These are phyloP conservation scores for Gaultheria prostrata DNA, from an alignment of 148 eudicot genomes.

Conservation along the genomic window DNA sequence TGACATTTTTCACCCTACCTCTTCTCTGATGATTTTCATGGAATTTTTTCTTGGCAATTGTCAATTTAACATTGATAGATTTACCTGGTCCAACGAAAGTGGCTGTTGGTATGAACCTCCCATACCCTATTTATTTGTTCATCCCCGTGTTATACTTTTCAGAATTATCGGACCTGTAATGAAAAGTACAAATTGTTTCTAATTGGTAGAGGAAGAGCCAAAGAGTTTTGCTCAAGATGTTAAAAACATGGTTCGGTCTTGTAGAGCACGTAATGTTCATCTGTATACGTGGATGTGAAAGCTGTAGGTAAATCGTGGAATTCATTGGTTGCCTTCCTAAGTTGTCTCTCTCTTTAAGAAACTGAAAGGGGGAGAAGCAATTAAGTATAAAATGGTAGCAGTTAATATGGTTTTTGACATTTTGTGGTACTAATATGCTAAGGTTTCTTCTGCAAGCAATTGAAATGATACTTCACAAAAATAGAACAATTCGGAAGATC, in stretches of 20 bases:
- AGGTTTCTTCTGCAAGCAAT: neutral
- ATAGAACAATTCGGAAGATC: neutral
- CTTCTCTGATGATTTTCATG: slow-evolving; percentile 10
- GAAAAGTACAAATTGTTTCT: slow-evolving; percentile 12
- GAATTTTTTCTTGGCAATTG: slow-evolving; percentile 41
- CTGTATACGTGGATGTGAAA: neutral
- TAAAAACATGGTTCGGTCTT: slow-evolving; percentile 68
- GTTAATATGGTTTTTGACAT: neutral
- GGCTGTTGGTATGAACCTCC: slow-evolving; percentile 49
- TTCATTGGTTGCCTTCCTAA: neutral
- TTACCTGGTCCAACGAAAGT: slow-evolving; percentile 71
- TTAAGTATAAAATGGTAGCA: neutral
- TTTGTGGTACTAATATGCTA: neutral
- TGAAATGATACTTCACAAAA: neutral
- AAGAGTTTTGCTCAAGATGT: slow-evolving; percentile 71
- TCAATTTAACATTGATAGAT: slow-evolving; percentile 64
- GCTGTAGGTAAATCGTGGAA: neutral
- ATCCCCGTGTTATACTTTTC: neutral
- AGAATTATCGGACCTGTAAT: neutral
- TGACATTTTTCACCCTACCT: neutral
- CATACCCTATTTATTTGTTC: slow-evolving; percentile 1
- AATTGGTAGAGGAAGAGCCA: slow-evolving; percentile 67
- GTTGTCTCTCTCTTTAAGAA: neutral
- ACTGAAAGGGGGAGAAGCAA: neutral
- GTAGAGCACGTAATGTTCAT: slow-evolving; percentile 57